Evolutionary conservation across 2,329 filamentous ascomycete genomes (phyloP).

Genomic region (Venturia oleaginea): DNA sequence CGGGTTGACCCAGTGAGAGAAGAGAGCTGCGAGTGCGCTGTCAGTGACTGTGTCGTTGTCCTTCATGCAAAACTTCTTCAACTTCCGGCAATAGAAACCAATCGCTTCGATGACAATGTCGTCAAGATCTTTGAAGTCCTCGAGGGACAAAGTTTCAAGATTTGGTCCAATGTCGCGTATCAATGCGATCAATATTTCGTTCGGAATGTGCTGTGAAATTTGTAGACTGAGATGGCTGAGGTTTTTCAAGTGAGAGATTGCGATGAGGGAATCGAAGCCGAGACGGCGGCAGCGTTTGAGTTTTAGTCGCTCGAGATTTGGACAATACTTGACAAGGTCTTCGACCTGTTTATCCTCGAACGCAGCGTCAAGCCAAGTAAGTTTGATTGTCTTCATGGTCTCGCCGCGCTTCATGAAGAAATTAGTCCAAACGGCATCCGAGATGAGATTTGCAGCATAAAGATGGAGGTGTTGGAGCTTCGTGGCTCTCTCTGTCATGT

Average conservation of each 20-base stretch:
- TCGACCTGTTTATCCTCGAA: constrained; percentile 63
- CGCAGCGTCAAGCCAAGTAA: constrained; percentile 77
- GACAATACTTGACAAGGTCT: constrained; percentile 55
- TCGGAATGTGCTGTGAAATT: constrained; percentile 47
- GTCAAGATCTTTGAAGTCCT: constrained; percentile 56
- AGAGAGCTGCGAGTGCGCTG: constrained; percentile 61
- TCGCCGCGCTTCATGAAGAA: constrained; percentile 59
- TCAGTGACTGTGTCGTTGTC: constrained; percentile 71
- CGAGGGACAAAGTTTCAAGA: constrained; percentile 71
- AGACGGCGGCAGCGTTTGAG: constrained; percentile 71
- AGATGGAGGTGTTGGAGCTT: constrained; percentile 66
- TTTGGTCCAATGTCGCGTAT: constrained; percentile 53
- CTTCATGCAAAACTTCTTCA: constrained; percentile 72
- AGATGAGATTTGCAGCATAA: constrained; percentile 75
- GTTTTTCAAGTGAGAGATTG: constrained; percentile 51
- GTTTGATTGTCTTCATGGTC: constrained; percentile 58
- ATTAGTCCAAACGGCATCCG: constrained; percentile 63
- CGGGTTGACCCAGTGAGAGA: constrained; percentile 66
- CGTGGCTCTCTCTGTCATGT: constrained; percentile 63
- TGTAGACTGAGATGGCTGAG: constrained; percentile 71
- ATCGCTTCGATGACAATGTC: constrained; percentile 63
- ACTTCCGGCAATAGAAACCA: constrained; percentile 55
- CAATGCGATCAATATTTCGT: constrained; percentile 51
- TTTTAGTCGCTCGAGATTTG: constrained; percentile 65
- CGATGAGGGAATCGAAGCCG: constrained; percentile 53